Evolutionary conservation across 306 rosid genomes (phyloP), one percentile per base, ranked within the genome.

Genomic region (Parietaria judaica): DNA sequence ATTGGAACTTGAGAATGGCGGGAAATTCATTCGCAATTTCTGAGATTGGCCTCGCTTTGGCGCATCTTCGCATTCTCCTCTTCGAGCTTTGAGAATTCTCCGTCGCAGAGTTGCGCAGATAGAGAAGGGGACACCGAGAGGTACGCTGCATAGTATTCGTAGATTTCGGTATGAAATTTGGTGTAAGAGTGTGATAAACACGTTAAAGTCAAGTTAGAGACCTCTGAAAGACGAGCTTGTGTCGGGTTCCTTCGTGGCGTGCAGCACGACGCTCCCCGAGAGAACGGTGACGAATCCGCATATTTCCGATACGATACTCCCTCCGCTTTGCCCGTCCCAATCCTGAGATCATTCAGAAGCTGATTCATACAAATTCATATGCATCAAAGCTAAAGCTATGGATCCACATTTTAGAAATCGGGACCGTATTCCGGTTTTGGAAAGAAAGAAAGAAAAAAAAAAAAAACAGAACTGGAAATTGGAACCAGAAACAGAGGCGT

Each of bases 261-360:
- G 97, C 70, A 89, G 67, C 73, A 86, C 43, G 58, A 89, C 70
- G 51, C 87, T 86, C 58, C 97, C 95, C 7, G 89, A 84, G 56
- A 89, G 81, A 49, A 89, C 94, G 39, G 83, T 85, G 54, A 89
- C 62, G 44, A 89, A 89, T 56, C 97, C 97, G 50, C 97, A 89
- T 77, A 89, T 73, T 73, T 89, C 97, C 60, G 97, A 78, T 43
- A 67, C 49, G 62, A 89, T 89, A 55, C 74, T 76, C 58, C 78
- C 72, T 35, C 74, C 77, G 71, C 84, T 77, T 70, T 86, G 89
- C 63, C 83, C 92, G 56, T 84, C 84, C 97, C 95, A 86, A 68
- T 89, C 97, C 95, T 89, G 73, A 66, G 45, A 72, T 66, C 57
- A 71, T 38, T 54, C 11, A 51, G 68, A 54, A 48, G 70, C 44